Base-by-base conservation (phyloP, 2,329 filamentous ascomycete species). In the Tympanopsis confertula region DNA sequence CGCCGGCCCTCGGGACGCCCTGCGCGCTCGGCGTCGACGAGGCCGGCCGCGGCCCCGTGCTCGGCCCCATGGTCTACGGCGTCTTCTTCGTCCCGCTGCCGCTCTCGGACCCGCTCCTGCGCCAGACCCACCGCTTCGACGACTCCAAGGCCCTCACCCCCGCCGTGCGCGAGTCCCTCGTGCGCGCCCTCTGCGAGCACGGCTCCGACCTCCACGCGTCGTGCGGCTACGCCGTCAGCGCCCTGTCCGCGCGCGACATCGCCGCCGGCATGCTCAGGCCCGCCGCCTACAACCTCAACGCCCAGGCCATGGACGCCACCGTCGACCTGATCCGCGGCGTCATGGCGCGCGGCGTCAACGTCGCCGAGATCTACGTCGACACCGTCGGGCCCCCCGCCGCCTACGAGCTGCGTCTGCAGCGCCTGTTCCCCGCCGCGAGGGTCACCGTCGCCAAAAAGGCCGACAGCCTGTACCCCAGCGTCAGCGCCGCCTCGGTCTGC, bases 81-180 rank as follows among this genome's bases (percentile, higher is more conserved):
- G 65, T 79, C 50, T 81, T 80, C 62, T 78, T 73, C 63, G 84
- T 93, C 46, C 93, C 93, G 37, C 58, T 85, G 2, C 69, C 77
- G 0, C 65, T 78, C 19, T 73, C 80, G 19, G 78, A 81, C 52
- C 71, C 82, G 1, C 75, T 95, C 19, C 78, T 96, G 17, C 82
- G 85, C 37, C 61, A 74, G 24, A 76, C 78, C 3, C 82, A 94
- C 64, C 83, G 81, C 65, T 95, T 95, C 62, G 83, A 95, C 66
- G 89, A 96, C 67, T 93, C 84, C 56, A 96, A 96, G 63, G 85
- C 87, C 4, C 75, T 96, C 28, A 93, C 83, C 0, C 75, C 88
- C 0, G 64, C 69, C n/a, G 76, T 89, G 26, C 86, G 89, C 45
- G 80, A 83, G 13, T 59, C 68, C 5, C 73, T 96, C 12, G 72